Evolutionary conservation across 2,329 filamentous ascomycete species (phyloP), one percentile per base, ranked within the genome.

Genomic region (Arthrinium puccinioides): DNA sequence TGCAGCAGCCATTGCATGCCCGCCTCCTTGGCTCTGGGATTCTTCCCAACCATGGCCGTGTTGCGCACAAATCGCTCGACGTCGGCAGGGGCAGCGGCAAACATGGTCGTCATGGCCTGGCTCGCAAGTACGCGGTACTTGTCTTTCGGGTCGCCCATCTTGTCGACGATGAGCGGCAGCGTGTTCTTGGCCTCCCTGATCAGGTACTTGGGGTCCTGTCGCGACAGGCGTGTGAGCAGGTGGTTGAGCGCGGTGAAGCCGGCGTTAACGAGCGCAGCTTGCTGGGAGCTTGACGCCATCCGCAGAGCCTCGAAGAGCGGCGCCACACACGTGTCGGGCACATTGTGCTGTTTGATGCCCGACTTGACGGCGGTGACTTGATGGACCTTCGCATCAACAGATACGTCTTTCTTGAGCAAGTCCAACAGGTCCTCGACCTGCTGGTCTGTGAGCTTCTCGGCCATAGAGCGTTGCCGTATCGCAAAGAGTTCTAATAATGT

Each of bases 231-330:
- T 56, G 90, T 94, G 50, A 94, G 70, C 46, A 95, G 75, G 60
- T 96, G 89, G 49, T 84, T 86, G 42, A 96, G 76, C 3, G 87
- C 87, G 4, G 87, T 90, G 60, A 95, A 90, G 41, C 86, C 88
- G 36, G 87, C 84, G 40, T 85, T 84, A 47, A 84, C 79, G 44
- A 95, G 79, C 23, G 78, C 76, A 29, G 82, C 82, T 53, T 94
- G 84, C 51, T 85, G 82, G 28, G 86, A 85, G 37, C 72, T 67
- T 47, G 90, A 83, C 42, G 87, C 84, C 37, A 79, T 66, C 45
- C 83, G 82, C 52, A 94, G 71, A 45, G 82, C 85, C 43, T 96
- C 87, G 62, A 95, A 94, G 45, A 95, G 77, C 40, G 77, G 70
- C 19, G 77, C 64, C 50, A 94, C 75, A 51, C 72, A 76, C 38